Conservation (phyloP, 139 green algal genomes). For the Picochlorum sp. region DNA sequence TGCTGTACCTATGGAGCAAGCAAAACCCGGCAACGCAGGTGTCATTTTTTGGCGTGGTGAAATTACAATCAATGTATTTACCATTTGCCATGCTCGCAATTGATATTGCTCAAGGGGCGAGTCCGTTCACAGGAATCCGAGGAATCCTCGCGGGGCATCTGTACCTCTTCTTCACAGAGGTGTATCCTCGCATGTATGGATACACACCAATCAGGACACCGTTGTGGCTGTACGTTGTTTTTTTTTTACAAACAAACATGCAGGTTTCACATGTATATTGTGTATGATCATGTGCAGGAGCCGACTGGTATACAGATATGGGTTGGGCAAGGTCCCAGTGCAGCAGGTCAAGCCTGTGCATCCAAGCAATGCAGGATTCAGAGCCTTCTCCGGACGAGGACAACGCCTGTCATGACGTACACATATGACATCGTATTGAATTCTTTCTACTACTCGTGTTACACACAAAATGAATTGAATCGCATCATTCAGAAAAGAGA, state of each 20-base stretch:
- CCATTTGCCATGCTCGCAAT: slow-evolving; percentile 50
- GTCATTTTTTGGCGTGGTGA: slow-evolving; percentile 43
- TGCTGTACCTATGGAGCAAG: slow-evolving; percentile 64
- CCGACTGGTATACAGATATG: not conserved
- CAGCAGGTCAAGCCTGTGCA: slow-evolving; percentile 13
- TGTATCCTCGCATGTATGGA: slow-evolving; percentile 35
- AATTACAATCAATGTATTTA: slow-evolving; percentile 44
- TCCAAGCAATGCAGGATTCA: slow-evolving; percentile 18
- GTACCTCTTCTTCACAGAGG: slow-evolving; percentile 23
- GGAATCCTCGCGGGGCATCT: slow-evolving; percentile 53
- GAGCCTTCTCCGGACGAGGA: slow-evolving; percentile 29
- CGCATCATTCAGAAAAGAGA: not conserved
- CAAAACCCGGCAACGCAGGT: slow-evolving; percentile 14
- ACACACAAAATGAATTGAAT: not conserved
- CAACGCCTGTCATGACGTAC: slow-evolving; percentile 26
- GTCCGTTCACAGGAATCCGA: slow-evolving; percentile 26
- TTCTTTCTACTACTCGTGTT: slow-evolving; percentile 5
- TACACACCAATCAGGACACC: slow-evolving; percentile 27
- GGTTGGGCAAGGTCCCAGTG: slow-evolving; percentile 10
- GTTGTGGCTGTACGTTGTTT: slow-evolving; percentile 14
- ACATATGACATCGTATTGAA: not conserved
- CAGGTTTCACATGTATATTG: not conserved
- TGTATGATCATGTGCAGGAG: too few relatives aligned
- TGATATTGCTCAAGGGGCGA: slow-evolving; percentile 33
- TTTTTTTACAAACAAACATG: not conserved